Base-by-base conservation (phyloP, 768 basidiomycete species). In the Cubamyces lactineus region DNA sequence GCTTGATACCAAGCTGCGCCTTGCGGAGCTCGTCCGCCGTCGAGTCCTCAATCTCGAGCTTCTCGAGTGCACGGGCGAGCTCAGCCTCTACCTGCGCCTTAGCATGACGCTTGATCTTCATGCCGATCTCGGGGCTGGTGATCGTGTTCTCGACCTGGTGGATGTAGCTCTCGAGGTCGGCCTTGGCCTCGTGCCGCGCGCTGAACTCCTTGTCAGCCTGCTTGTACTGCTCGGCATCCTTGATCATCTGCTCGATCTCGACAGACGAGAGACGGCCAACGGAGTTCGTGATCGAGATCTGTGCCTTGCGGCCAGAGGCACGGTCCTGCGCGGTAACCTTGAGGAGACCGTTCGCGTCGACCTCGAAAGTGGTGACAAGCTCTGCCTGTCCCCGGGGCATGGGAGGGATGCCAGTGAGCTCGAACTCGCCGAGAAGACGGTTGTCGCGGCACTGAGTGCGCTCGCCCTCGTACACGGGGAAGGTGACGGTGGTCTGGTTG, bases 381-480 rank as follows among this genome's bases (percentile, higher is more conserved):
- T 99, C 97, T 67, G 97, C 97, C 81, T 98, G 97, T 65, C 97
- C 97, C 74, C 97, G 92, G 71, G 91, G 96, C 95, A 98, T 98
- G 58, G 97, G 97, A 52, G 97, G 96, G 73, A 99, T 98, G 71
- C 96, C 96, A 62, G 83, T 97, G 69, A 99, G 93, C 83, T 99
- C 97, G 79, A 99, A 99, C 81, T 99, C 97, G 72, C 97, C 97
- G 71, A 99, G 92, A 64, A 99, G 82, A 76, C 97, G 89, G 82
- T 98, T 99, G 82, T 99, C 97, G 72, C 95, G 92, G 84, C 97
- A 99, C 74, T 98, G 96, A 38, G 96, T 98, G 68, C 97, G 95
- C 81, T 99, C 97, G 74, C 97, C 97, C 85, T 99, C 97, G 80
- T 99, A 98, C 86, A 99, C 97, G 70, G 97, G 97, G 94, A 98